Evolutionary conservation across 192 early-diverging fungal species (phyloP).

Genomic region (Anaeromyces robustus): DNA sequence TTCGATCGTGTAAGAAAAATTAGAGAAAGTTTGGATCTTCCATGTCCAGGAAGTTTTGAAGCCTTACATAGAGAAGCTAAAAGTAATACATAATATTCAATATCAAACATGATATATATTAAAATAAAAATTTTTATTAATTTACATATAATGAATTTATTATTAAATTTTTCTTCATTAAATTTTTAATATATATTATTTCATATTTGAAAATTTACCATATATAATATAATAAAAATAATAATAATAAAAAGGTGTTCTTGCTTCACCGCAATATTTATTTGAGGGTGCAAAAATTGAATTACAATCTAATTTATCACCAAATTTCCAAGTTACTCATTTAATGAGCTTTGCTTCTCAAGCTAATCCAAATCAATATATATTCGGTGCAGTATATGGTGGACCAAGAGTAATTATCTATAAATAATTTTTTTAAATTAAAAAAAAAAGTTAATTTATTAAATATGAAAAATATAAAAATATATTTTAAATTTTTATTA

Average conservation of each 20-base stretch:
- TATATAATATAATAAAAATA: background rate
- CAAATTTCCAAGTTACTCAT: conserved; percentile 90
- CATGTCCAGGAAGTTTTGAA: conserved; percentile 72
- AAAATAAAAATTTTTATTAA: too few relatives aligned
- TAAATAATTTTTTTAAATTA: background rate
- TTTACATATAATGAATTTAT: too few relatives aligned
- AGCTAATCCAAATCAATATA: conserved; percentile 68
- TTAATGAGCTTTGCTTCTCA: conserved; percentile 40
- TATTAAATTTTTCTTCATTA: too few relatives aligned
- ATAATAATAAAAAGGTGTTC: background rate
- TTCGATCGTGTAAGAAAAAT: background rate
- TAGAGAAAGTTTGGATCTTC: conserved; percentile 32
- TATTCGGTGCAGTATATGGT: conserved; percentile 79
- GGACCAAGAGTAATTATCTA: conserved; percentile 6
- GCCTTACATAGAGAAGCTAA: conserved; percentile 64
- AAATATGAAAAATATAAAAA: background rate
- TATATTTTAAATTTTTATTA: too few relatives aligned
- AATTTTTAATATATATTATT: too few relatives aligned
- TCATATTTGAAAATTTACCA: background rate
- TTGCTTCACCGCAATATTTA: conserved; percentile 47
- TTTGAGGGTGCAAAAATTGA: conserved; percentile 94
- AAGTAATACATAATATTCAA: too few relatives aligned
- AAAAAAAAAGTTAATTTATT: background rate
- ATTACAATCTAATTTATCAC: conserved; percentile 78
- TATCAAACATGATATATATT: too few relatives aligned